These are phyloP conservation scores for Mycena chlorophos DNA, from an alignment of 768 basidiomycete genomes.

Conservation along the genomic window DNA sequence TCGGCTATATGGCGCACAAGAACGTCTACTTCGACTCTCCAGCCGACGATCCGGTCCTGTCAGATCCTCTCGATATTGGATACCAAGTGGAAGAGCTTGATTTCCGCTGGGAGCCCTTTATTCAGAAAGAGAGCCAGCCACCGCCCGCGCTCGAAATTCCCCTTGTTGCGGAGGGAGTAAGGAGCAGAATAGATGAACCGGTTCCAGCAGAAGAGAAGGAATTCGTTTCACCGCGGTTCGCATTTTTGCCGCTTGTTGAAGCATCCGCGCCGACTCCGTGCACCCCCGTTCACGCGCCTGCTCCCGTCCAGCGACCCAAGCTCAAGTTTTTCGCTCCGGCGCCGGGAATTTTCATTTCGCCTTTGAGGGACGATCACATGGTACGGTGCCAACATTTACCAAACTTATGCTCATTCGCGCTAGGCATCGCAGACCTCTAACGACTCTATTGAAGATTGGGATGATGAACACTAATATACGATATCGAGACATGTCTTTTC, in stretches of 20 bases:
- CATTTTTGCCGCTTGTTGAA: neutral
- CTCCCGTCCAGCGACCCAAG: neutral
- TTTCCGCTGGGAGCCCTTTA: slow-evolving; percentile 60
- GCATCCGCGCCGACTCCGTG: neutral
- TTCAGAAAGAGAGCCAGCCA: slow-evolving; percentile 28
- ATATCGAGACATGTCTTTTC: too few species aligned
- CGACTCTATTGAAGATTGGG: slow-evolving; percentile 45
- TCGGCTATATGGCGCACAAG: slow-evolving; percentile 34
- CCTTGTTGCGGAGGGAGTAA: slow-evolving; percentile 14
- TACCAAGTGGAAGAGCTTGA: slow-evolving; percentile 47
- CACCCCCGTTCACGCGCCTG: slow-evolving; percentile 3
- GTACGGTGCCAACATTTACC: neutral
- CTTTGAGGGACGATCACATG: slow-evolving; percentile 23
- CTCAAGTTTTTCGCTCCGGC: slow-evolving; percentile 35
- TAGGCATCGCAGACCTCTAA: slow-evolving; percentile 29
- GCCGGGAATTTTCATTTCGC: slow-evolving; percentile 40
- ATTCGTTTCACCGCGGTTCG: neutral
- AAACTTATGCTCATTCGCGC: neutral
- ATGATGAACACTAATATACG: slow-evolving; percentile 16
- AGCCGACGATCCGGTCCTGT: slow-evolving; percentile 48
- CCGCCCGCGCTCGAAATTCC: slow-evolving; percentile 14
- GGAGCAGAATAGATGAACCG: slow-evolving; percentile 7
- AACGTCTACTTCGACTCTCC: slow-evolving; percentile 54
- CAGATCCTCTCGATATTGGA: slow-evolving; percentile 33
- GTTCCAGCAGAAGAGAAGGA: neutral